These are phyloP conservation scores for Parathielavia appendiculata DNA, from an alignment of 495 filamentous ascomycete genomes.

Conservation along the genomic window DNA sequence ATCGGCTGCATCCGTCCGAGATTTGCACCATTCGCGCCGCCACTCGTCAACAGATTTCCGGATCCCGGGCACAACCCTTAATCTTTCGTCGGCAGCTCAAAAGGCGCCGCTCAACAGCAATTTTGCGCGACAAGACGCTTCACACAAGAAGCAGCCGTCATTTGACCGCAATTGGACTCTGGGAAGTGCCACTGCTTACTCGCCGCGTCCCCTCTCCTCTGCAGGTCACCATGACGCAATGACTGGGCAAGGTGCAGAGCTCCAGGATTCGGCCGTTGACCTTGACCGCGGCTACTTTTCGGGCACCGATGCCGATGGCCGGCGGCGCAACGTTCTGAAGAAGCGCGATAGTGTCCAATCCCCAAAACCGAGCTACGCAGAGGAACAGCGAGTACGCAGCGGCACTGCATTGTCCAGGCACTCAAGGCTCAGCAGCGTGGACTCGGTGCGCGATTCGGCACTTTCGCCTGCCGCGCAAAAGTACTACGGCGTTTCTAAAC, in stretches of 20 bases:
- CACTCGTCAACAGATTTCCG: constrained; percentile 81
- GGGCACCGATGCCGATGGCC: constrained; percentile 74
- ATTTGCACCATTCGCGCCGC: constrained; percentile 76
- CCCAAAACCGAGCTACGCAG: constrained; percentile 63
- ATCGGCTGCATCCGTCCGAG: constrained; percentile 80
- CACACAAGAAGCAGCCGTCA: constrained; percentile 77
- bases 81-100: constrained; percentile 25
- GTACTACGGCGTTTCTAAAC: constrained; percentile 56
- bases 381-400: constrained; percentile 60
- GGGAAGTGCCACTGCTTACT: constrained; percentile 44
- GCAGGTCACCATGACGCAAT: constrained; percentile 40
- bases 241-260: constrained; percentile 28
- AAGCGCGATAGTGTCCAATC: constrained; percentile 61
- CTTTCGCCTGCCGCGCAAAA: constrained; percentile 49
- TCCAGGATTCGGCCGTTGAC: constrained; percentile 48
- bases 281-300: constrained; percentile 93
- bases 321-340: constrained; percentile 68
- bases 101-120: constrained; percentile 33
- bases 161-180: constrained; percentile 90
- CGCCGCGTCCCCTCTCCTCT: constrained; percentile 38
- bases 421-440: constrained; percentile 73
- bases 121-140: constrained; percentile 32
- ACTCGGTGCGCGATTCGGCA: constrained; percentile 43
- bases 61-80: constrained; percentile 32
- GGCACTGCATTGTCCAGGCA: constrained; percentile 60